These are phyloP conservation scores for Taphrina communis DNA, from an alignment of 1,139 yeast genomes.

Conservation along the genomic window DNA sequence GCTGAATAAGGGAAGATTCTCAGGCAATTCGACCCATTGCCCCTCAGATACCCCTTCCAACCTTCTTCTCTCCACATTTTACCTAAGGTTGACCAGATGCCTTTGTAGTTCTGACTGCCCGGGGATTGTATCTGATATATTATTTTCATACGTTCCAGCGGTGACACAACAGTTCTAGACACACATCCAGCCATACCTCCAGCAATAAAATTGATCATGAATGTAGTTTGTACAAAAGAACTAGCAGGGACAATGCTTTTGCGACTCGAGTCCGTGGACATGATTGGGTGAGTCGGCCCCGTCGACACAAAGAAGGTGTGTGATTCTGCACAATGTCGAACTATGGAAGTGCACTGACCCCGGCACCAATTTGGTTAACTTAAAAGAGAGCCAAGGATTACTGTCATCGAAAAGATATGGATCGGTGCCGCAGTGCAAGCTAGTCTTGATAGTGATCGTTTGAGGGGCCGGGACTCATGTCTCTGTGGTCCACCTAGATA, in stretches of 20 bases:
- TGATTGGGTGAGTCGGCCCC: background rate
- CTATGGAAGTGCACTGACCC: too few relatives aligned
- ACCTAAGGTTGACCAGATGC: constrained; percentile 74
- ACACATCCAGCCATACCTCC: constrained; percentile 92
- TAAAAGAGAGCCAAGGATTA: too few relatives aligned
- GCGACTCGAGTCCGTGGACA: constrained; percentile 1
- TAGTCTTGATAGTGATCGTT: too few relatives aligned
- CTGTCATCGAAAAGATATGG: too few relatives aligned
- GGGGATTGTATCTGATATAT: constrained; percentile 87
- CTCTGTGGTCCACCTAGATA: too few relatives aligned
- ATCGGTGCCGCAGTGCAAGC: too few relatives aligned
- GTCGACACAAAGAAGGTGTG: too few relatives aligned
- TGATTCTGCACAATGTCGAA: too few relatives aligned
- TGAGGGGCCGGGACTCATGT: too few relatives aligned
- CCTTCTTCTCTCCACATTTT: constrained; percentile 92
- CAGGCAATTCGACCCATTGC: constrained; percentile 86
- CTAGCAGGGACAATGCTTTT: background rate
- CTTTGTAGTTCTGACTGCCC: constrained; percentile 64
- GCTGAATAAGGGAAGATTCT: constrained; percentile 94
- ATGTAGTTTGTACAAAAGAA: constrained; percentile 7
- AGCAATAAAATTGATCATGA: constrained; percentile 56
- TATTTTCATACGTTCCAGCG: constrained; percentile 92
- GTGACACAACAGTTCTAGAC: constrained; percentile 90
- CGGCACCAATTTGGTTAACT: too few relatives aligned
- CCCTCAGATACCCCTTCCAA: constrained; percentile 82